phyloP scores from a whole-genome alignment of 129 eudicot species.

The Tagetes erecta region DNA sequence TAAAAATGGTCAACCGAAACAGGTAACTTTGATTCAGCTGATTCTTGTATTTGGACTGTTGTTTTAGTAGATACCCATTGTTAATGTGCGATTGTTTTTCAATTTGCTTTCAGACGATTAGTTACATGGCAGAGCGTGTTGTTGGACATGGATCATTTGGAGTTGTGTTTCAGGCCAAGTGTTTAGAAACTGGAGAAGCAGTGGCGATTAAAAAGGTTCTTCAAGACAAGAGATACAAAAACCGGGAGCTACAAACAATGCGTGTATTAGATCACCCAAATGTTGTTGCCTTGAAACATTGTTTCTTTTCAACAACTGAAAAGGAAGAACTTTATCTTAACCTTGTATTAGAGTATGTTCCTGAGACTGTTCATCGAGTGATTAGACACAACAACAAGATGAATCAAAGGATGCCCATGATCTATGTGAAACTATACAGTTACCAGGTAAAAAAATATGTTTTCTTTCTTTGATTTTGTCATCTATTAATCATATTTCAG shows the following conservation, averaged over 20 bases:
- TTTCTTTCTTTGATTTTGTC: neutral
- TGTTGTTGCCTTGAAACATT: conserved; percentile 83
- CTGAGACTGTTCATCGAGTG: conserved; percentile 86
- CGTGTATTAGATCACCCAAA: conserved; percentile 89
- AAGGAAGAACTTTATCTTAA: conserved; percentile 83
- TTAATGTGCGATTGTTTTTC: conserved; percentile 8
- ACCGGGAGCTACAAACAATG: conserved; percentile 91
- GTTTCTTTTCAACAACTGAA: conserved; percentile 88
- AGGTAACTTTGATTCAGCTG: conserved; percentile 44
- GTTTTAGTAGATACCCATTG: neutral
- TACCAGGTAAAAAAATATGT: conserved; percentile 56
- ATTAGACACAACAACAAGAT: conserved; percentile 83
- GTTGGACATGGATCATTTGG: conserved; percentile 97
- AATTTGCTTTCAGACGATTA: conserved; percentile 58
- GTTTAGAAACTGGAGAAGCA: conserved; percentile 89
- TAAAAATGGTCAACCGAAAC: conserved; percentile 86
- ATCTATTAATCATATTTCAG: neutral
- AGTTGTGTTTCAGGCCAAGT: conserved; percentile 89
- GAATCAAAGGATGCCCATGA: conserved; percentile 88
- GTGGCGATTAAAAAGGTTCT: conserved; percentile 91
- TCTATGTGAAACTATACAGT: conserved; percentile 79
- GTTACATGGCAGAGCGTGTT: conserved; percentile 94
- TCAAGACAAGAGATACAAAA: conserved; percentile 89
- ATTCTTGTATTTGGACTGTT: neutral
- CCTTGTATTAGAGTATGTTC: conserved; percentile 86